Percentiles rank a stretch among this genome's conserved stretches.
Evolutionary conservation across 371 early-diverging fungal genomes (phyloP).

Genomic region (Mucor circinelloides): DNA sequence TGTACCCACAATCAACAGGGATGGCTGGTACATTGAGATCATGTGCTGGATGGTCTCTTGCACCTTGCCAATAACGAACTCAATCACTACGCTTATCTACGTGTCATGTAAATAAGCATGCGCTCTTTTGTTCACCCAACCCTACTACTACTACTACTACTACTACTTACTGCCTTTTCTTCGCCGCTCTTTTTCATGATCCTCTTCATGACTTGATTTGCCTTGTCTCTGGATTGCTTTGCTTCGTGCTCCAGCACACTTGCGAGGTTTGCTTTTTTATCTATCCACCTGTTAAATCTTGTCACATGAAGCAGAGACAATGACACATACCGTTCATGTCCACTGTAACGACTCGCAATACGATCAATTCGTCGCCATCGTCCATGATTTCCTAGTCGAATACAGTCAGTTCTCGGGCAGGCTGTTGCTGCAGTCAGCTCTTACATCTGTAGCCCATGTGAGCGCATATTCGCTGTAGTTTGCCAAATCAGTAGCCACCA

Average conservation of each 20-base stretch:
- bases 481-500: slow-evolving; percentile 63
- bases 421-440: too few relatives aligned
- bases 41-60: slow-evolving; percentile 64
- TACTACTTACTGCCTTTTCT: slow-evolving; percentile 30
- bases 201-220: slow-evolving; percentile 51
- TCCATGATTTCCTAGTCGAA: slow-evolving; percentile 54
- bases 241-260: slow-evolving; percentile 47
- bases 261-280: slow-evolving; percentile 42
- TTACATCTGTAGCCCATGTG: slow-evolving; percentile 59
- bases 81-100: slow-evolving; percentile 60
- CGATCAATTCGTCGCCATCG: slow-evolving; percentile 63
- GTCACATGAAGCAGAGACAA: background rate
- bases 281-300: slow-evolving; percentile 14
- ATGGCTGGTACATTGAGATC: slow-evolving; percentile 62
- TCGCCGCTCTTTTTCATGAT: slow-evolving; percentile 37
- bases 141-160: too few relatives aligned
- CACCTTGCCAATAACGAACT: slow-evolving; percentile 64
- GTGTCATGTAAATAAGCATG: too few relatives aligned
- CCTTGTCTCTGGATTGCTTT: slow-evolving; percentile 49
- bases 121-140: too few relatives aligned
- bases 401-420: background rate
- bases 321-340: slow-evolving; percentile 40
- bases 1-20: slow-evolving; percentile 61
- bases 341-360: slow-evolving; percentile 49
- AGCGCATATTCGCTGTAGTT: slow-evolving; percentile 65